phyloP scores from a whole-genome alignment of 768 basidiomycete species.

The Coprinellus aureogranulatus region DNA sequence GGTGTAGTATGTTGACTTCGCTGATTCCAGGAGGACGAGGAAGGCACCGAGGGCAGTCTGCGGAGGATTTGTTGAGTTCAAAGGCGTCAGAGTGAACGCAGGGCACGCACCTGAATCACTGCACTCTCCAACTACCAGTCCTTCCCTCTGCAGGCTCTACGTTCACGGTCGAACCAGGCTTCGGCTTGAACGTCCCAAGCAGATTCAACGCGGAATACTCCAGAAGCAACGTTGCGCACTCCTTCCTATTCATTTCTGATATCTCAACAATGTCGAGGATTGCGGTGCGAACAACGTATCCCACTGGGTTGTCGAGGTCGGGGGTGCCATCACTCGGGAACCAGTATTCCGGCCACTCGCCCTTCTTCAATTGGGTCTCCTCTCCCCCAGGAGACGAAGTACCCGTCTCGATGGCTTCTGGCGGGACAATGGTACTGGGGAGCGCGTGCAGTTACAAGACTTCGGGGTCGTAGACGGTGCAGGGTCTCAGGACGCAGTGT shows the following conservation, averaged over 20 bases:
- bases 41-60: slow-evolving; percentile 73
- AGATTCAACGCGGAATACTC: slow-evolving; percentile 84
- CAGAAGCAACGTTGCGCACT: slow-evolving; percentile 82
- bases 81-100: too few relatives aligned
- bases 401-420: slow-evolving; percentile 82
- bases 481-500: slow-evolving; percentile 64
- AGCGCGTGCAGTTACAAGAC: slow-evolving; percentile 57
- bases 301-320: slow-evolving; percentile 66
- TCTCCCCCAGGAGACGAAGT: slow-evolving; percentile 50
- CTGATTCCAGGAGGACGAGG: slow-evolving; percentile 76
- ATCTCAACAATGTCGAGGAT: slow-evolving; percentile 80
- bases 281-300: slow-evolving; percentile 75
- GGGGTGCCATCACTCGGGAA: slow-evolving; percentile 75
- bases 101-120: slow-evolving; percentile 65
- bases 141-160: slow-evolving; percentile 57
- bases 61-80: too few relatives aligned
- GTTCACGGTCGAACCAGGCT: slow-evolving; percentile 55
- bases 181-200: slow-evolving; percentile 81
- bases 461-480: slow-evolving; percentile 42
- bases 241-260: slow-evolving; percentile 95
- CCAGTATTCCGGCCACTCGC: slow-evolving; percentile 80
- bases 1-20: slow-evolving; percentile 80
- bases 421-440: slow-evolving; percentile 80
- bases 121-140: slow-evolving; percentile 89
- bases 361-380: slow-evolving; percentile 71